Conservation (phyloP, 768 basidiomycete genomes). For the Rhizopogon roseolus region DNA sequence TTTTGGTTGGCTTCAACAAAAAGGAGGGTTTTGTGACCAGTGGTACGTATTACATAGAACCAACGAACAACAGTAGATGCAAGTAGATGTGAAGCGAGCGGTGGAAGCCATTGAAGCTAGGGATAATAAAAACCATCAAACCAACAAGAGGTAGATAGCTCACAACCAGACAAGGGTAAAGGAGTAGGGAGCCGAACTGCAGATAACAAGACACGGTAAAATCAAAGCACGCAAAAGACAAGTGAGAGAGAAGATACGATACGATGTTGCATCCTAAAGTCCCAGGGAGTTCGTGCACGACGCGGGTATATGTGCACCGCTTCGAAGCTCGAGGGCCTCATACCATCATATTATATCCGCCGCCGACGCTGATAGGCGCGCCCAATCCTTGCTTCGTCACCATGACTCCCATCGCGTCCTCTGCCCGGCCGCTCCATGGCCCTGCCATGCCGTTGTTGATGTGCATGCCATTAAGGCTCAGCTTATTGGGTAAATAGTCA, state of each 20-base stretch:
- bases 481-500: conserved; percentile 22
- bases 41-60: conserved; percentile 19
- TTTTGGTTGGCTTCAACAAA: conserved; percentile 9
- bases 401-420: conserved; percentile 30
- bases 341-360: conserved; percentile 36
- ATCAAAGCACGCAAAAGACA: conserved; percentile 8
- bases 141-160: conserved; percentile 1
- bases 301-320: not conserved
- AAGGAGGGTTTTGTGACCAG: conserved; percentile 13
- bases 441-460: conserved; percentile 19
- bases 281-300: conserved; percentile 9
- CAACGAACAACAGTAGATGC: conserved; percentile 5
- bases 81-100: not conserved
- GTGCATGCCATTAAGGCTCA: conserved; percentile 17
- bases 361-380: conserved; percentile 34
- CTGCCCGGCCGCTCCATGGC: conserved; percentile 20
- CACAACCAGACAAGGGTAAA: not conserved
- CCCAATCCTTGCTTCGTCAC: conserved; percentile 29
- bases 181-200: conserved; percentile 1
- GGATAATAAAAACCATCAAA: conserved; percentile 1
- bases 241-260: conserved; percentile 7
- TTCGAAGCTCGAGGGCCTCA: conserved; percentile 9
- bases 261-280: conserved; percentile 6
- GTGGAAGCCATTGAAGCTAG: not conserved
- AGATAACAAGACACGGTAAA: conserved; percentile 13